phyloP scores from a whole-genome alignment of 177 flowering plant genomes.

The Telopea speciosissima region DNA sequence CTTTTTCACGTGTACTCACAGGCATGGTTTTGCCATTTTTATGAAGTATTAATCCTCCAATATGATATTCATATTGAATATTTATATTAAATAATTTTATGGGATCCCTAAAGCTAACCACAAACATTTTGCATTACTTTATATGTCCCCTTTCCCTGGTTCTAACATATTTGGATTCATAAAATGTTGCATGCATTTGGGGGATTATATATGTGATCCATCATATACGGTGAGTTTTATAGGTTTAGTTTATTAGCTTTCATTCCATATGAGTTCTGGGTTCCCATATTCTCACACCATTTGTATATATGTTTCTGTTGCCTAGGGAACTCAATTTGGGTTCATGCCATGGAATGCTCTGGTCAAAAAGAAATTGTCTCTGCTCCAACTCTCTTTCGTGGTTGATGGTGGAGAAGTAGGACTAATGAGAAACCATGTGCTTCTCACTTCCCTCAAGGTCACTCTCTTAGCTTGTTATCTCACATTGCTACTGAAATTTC shows the following conservation, averaged over 20 bases:
- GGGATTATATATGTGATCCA: too few relatives aligned
- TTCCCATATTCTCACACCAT: neutral
- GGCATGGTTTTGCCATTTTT: too few relatives aligned
- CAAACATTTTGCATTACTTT: too few relatives aligned
- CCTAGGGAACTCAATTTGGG: conserved; percentile 48
- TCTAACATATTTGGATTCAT: too few relatives aligned
- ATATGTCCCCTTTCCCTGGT: too few relatives aligned
- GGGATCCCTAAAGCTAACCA: too few relatives aligned
- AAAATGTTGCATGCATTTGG: too few relatives aligned
- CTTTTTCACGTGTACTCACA: too few relatives aligned
- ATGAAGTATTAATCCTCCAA: too few relatives aligned
- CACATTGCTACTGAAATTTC: neutral
- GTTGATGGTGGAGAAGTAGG: conserved; percentile 80
- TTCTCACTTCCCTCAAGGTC: conserved; percentile 83
- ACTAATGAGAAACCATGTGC: conserved; percentile 52
- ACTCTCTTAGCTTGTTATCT: conserved; percentile 8
- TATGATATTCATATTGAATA: too few relatives aligned
- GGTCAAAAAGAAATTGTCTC: conserved; percentile 44
- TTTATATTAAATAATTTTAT: too few relatives aligned
- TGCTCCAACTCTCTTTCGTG: conserved; percentile 45
- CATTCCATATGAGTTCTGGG: neutral
- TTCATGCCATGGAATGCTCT: conserved; percentile 47
- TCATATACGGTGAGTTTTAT: conserved; percentile 35
- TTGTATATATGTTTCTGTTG: neutral
- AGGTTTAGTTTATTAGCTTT: neutral